These are phyloP conservation scores for Boletus subparvulus DNA, from an alignment of 768 basidiomycete species.

Conservation along the genomic window DNA sequence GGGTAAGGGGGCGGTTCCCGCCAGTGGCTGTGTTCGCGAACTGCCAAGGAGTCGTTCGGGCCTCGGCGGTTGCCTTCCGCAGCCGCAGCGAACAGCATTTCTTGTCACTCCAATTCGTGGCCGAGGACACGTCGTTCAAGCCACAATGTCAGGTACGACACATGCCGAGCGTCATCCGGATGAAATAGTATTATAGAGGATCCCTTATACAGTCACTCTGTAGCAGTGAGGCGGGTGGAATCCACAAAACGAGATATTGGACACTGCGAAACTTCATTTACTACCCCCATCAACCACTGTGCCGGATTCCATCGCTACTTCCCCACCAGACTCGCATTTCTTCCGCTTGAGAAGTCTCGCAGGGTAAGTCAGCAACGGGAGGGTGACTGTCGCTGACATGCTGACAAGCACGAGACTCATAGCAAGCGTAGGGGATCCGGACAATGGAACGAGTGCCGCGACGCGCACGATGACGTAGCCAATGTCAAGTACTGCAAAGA, in stretches of 20 bases:
- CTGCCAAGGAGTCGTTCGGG: not conserved
- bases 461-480: conserved; percentile 21
- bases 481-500: conserved; percentile 21
- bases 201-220: not conserved
- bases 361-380: conserved; percentile 1
- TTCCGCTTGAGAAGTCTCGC: not conserved
- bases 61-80: not conserved
- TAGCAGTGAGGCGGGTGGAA: not conserved
- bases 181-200: not conserved
- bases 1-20: conserved; percentile 1
- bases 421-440: conserved; percentile 12
- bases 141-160: not conserved
- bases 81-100: conserved; percentile 4
- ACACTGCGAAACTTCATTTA: not conserved
- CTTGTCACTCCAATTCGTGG: no score
- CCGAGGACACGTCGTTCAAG: not conserved
- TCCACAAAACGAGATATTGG: no score
- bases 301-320: conserved; percentile 2
- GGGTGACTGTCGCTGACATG: conserved; percentile 4
- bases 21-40: conserved; percentile 11
- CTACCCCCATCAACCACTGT: not conserved
- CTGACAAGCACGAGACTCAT: conserved; percentile 10
- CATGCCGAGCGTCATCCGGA: no score
- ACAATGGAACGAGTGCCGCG: conserved; percentile 10
- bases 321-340: not conserved